These are phyloP conservation scores for Xylaria sp. DNA, from an alignment of 2,329 filamentous ascomycete species.

Conservation along the genomic window DNA sequence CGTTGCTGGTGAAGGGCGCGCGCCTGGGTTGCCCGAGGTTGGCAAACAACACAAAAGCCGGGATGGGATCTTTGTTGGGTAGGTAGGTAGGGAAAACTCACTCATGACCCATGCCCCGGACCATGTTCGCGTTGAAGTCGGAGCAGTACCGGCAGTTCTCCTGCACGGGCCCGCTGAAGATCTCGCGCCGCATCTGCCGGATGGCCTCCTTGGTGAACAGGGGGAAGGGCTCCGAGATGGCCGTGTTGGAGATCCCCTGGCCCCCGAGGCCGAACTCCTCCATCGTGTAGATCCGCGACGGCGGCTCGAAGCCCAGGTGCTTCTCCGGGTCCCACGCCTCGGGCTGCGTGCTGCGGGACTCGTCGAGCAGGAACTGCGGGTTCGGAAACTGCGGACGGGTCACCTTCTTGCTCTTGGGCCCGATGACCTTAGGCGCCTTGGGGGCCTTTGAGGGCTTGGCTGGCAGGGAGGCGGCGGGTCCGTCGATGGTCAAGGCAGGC, in stretches of 20 bases:
- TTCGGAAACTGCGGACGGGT: constrained; percentile 32
- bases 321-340: constrained; percentile 49
- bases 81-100: too few relatives aligned
- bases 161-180: constrained; percentile 53
- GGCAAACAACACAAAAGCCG: too few relatives aligned
- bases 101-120: constrained; percentile 48
- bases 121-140: constrained; percentile 48
- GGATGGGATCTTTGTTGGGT: too few relatives aligned
- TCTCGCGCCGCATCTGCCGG: constrained; percentile 57
- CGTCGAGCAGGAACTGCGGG: constrained; percentile 34
- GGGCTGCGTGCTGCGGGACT: constrained; percentile 16
- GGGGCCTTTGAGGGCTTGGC: background rate
- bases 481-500: too few relatives aligned
- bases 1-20: constrained; percentile 58
- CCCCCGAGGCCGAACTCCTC: constrained; percentile 55
- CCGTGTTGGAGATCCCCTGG: constrained; percentile 56
- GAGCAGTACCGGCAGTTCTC: constrained; percentile 50
- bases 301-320: constrained; percentile 51
- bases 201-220: constrained; percentile 59
- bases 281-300: constrained; percentile 54
- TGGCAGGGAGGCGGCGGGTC: background rate
- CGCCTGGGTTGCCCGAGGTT: constrained; percentile 52
- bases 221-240: constrained; percentile 60
- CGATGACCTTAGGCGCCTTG: constrained; percentile 30
- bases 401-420: constrained; percentile 35